Evolutionary conservation across 2,329 filamentous ascomycete species (phyloP).

Genomic region (Penicillium sumatraense): DNA sequence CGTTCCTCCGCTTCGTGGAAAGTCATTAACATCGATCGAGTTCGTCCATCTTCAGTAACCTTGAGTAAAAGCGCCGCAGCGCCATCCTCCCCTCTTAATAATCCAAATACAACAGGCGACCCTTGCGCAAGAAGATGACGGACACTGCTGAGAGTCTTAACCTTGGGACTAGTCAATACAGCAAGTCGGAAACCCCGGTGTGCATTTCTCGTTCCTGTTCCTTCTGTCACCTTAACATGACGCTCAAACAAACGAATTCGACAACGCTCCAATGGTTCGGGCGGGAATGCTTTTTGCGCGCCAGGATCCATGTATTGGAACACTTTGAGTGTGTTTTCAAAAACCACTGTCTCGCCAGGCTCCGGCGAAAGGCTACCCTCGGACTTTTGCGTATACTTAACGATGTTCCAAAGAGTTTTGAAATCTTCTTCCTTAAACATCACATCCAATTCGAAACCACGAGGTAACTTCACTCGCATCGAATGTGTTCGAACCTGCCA

Average conservation of each 20-base stretch:
- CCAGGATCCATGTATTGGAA: slow-evolving; percentile 81
- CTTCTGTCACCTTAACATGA: slow-evolving; percentile 68
- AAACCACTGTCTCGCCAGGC: slow-evolving; percentile 71
- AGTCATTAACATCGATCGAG: slow-evolving; percentile 75
- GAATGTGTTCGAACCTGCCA: slow-evolving; percentile 73
- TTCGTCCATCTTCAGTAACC: slow-evolving; percentile 67
- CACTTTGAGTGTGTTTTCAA: slow-evolving; percentile 69
- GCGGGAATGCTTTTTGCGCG: slow-evolving; percentile 75
- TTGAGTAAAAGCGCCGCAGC: slow-evolving; percentile 72
- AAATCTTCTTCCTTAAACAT: slow-evolving; percentile 78
- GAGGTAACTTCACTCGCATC: slow-evolving; percentile 72
- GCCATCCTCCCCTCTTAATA: slow-evolving; percentile 72
- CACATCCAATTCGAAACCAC: slow-evolving; percentile 74
- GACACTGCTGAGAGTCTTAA: slow-evolving; percentile 76
- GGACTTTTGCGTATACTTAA: slow-evolving; percentile 80
- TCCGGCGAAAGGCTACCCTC: slow-evolving; percentile 71
- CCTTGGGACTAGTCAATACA: slow-evolving; percentile 75
- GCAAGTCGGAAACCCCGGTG: slow-evolving; percentile 81
- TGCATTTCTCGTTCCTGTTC: slow-evolving; percentile 70
- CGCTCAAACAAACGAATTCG: slow-evolving; percentile 77
- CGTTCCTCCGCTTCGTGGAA: slow-evolving; percentile 77
- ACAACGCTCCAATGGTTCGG: slow-evolving; percentile 73
- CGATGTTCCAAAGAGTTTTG: slow-evolving; percentile 77
- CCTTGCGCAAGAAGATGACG: slow-evolving; percentile 70
- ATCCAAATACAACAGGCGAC: slow-evolving; percentile 75